A percentile compares a stretch with the other conserved stretches of the same genome.
phyloP scores from a whole-genome alignment of 805 yeast species.

The Candida rishiriensis region DNA sequence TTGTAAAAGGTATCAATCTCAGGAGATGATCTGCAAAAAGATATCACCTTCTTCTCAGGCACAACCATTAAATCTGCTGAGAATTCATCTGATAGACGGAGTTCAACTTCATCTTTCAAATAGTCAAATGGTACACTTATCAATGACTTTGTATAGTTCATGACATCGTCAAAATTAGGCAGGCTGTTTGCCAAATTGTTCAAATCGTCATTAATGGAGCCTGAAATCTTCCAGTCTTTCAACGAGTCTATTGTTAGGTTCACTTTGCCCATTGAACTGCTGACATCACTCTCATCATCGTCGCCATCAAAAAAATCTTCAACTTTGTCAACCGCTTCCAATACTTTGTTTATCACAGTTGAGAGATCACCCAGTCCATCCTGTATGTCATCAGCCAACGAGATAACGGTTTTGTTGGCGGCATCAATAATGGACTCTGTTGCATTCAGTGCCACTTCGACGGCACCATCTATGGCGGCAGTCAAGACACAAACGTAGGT shows the following conservation, averaged over 20 bases:
- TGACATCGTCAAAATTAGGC: slow-evolving; percentile 64
- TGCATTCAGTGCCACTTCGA: slow-evolving; percentile 67
- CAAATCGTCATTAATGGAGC: slow-evolving; percentile 55
- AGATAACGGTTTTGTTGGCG: slow-evolving; percentile 57
- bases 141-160: slow-evolving; percentile 49
- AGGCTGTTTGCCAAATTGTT: slow-evolving; percentile 44
- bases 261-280: slow-evolving; percentile 40
- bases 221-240: slow-evolving; percentile 59
- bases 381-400: slow-evolving; percentile 57
- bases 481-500: slow-evolving; percentile 82
- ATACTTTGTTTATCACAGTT: slow-evolving; percentile 49
- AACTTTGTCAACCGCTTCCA: slow-evolving; percentile 38
- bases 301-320: slow-evolving; percentile 52
- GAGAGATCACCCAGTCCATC: slow-evolving; percentile 62
- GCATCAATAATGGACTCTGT: slow-evolving; percentile 56
- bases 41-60: slow-evolving; percentile 32
- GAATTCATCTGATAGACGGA: slow-evolving; percentile 15
- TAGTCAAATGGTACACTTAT: slow-evolving; percentile 58
- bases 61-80: slow-evolving; percentile 31
- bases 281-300: slow-evolving; percentile 23
- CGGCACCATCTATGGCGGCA: slow-evolving; percentile 68
- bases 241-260: slow-evolving; percentile 55
- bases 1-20: slow-evolving; percentile 37
- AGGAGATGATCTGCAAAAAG: slow-evolving; percentile 38
- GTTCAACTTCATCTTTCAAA: slow-evolving; percentile 37